A percentile compares a stretch with the other conserved stretches of the same genome.
Conservation (phyloP, 2,329 filamentous ascomycete genomes). For the Clonostachys byssicola region DNA sequence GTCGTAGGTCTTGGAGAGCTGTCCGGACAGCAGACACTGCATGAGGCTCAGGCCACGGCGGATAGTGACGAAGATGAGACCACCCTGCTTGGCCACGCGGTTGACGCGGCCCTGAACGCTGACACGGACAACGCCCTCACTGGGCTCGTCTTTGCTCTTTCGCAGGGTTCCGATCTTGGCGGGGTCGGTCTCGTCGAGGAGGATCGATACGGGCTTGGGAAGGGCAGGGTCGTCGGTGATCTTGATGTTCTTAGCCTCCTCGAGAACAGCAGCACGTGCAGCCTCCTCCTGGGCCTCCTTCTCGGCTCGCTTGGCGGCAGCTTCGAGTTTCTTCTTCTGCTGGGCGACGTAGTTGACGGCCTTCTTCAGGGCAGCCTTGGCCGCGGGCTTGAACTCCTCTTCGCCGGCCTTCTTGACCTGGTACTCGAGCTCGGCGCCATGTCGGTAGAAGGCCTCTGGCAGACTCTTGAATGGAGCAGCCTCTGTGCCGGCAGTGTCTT, state of each 20-base stretch:
- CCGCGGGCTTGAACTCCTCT: conserved; percentile 4
- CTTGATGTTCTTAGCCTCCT: conserved; percentile 74
- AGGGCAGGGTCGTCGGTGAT: conserved; percentile 66
- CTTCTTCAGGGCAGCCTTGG: conserved; percentile 68
- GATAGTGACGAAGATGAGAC: conserved; percentile 79
- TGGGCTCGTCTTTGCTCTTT: conserved; percentile 22
- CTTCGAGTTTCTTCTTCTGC: conserved; percentile 77
- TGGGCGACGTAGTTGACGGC: conserved; percentile 69
- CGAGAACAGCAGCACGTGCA: conserved; percentile 58
- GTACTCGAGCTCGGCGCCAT: conserved; percentile 60
- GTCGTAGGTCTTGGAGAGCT: conserved; percentile 88
- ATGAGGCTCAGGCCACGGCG: conserved; percentile 74
- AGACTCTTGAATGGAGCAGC: conserved; percentile 78
- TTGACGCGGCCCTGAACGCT: conserved; percentile 81
- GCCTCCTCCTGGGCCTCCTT: conserved; percentile 68
- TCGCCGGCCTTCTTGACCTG: conserved; percentile 30
- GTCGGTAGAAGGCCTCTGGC: conserved; percentile 71
- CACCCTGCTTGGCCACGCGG: conserved; percentile 75
- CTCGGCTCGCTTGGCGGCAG: conserved; percentile 68
- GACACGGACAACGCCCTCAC: conserved; percentile 65
- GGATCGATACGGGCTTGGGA: conserved; percentile 71
- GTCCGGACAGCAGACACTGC: conserved; percentile 76
- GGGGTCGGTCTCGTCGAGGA: conserved; percentile 45
- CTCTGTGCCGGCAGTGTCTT: conserved; percentile 63
- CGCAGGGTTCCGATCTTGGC: conserved; percentile 15